Conservation (phyloP, 208 protist species). For the Kentomonas sorsogonicus region DNA sequence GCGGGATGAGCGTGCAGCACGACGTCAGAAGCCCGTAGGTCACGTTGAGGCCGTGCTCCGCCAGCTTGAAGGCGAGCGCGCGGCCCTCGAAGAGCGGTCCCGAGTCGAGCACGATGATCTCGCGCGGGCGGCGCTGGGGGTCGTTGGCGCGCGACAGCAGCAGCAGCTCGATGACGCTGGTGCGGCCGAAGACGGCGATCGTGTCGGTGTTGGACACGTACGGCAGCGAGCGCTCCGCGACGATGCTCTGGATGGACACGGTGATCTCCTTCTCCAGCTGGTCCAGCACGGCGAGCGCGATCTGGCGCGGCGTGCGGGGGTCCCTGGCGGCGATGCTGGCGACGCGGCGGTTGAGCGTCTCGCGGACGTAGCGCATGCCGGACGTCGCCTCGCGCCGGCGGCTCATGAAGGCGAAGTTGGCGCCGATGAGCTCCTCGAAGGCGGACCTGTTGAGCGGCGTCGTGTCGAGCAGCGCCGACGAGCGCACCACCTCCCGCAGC, state of each 20-base stretch:
- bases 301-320: constrained; percentile 35
- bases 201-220: constrained; percentile 62
- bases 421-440: constrained; percentile 57
- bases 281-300: constrained; percentile 37
- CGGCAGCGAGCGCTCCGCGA: constrained; percentile 61
- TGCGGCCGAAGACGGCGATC: constrained; percentile 79
- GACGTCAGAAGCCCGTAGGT: constrained; percentile 93
- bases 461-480: constrained; percentile 42
- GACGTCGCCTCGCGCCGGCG: constrained; percentile 49
- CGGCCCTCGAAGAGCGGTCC: constrained; percentile 91
- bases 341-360: constrained; percentile 51
- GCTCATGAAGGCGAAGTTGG: constrained; percentile 68
- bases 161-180: constrained; percentile 66
- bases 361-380: constrained; percentile 72
- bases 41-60: constrained; percentile 76
- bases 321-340: constrained; percentile 37
- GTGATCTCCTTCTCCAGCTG: constrained; percentile 50
- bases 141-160: constrained; percentile 46
- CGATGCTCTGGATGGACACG: constrained; percentile 67
- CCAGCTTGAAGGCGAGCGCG: constrained; percentile 64
- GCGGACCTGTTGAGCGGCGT: constrained; percentile 37
- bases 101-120: constrained; percentile 93
- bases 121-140: constrained; percentile 36
- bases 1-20: constrained; percentile 93
- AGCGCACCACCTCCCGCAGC: constrained; percentile 47